phyloP scores from a whole-genome alignment of 106 monocot species.

The Platanthera zijinensis region DNA sequence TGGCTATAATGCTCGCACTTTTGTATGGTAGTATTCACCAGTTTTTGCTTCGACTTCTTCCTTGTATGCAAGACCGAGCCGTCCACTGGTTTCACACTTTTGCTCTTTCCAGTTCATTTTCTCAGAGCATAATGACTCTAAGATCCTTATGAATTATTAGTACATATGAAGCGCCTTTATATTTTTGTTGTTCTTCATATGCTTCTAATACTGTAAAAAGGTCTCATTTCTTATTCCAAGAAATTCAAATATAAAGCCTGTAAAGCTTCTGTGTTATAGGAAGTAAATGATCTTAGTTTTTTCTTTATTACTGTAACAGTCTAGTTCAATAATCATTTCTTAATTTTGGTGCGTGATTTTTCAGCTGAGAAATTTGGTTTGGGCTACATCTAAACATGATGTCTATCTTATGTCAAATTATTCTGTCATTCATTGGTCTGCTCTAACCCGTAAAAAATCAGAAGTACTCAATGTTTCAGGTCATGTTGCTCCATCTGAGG shows the following conservation, averaged over 20 bases:
- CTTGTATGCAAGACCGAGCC: too few relatives aligned
- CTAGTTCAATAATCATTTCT: background rate
- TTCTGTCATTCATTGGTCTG: slow-evolving; percentile 44
- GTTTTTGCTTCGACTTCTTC: too few relatives aligned
- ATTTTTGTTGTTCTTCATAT: background rate
- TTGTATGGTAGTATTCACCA: too few relatives aligned
- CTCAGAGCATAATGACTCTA: too few relatives aligned
- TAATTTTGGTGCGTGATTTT: background rate
- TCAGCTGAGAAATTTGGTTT: slow-evolving; percentile 50
- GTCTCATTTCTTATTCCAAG: background rate
- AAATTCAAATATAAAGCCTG: background rate
- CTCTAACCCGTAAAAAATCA: slow-evolving; percentile 22
- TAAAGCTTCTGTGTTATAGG: background rate
- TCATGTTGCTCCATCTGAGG: slow-evolving; percentile 45
- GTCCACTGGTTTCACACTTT: too few relatives aligned
- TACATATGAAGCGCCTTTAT: background rate
- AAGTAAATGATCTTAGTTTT: background rate
- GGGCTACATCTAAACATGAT: slow-evolving; percentile 37
- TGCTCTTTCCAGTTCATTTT: too few relatives aligned
- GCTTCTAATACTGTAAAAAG: background rate
- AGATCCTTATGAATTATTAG: background rate
- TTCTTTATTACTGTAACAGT: background rate
- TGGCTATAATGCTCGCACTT: too few relatives aligned
- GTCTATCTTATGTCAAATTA: slow-evolving; percentile 25
- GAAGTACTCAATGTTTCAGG: slow-evolving; percentile 39